Percentiles rank a stretch among this genome's conserved stretches.
Evolutionary conservation across 2,329 filamentous ascomycete species (phyloP).

Genomic region (Cryphonectria carpinicola): DNA sequence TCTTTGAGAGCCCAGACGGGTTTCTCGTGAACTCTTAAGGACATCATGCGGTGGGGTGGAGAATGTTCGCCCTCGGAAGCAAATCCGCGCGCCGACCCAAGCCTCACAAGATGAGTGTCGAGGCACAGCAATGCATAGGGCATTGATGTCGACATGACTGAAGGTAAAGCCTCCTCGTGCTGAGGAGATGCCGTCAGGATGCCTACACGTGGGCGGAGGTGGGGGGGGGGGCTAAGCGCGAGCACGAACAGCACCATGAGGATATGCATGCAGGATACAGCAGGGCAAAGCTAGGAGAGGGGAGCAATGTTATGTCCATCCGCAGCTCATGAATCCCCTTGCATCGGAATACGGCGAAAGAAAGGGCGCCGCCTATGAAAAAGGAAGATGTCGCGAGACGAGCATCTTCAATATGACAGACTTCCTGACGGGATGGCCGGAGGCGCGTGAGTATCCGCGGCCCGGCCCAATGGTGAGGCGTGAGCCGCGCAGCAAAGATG

Average conservation of each 20-base stretch:
- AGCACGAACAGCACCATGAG: background rate
- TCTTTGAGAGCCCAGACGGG: background rate
- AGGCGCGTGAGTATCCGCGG: background rate
- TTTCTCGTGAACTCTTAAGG: too few relatives aligned
- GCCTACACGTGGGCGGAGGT: too few relatives aligned
- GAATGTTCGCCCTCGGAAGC: background rate
- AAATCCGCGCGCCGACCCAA: background rate
- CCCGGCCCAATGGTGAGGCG: background rate
- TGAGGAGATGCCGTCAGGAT: background rate
- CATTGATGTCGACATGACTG: background rate
- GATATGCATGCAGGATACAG: background rate
- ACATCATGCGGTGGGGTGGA: background rate
- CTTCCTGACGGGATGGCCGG: background rate
- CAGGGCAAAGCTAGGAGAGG: background rate
- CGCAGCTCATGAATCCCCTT: background rate
- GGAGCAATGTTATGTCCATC: background rate
- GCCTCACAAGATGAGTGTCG: background rate
- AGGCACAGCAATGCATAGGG: background rate
- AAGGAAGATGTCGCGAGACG: background rate
- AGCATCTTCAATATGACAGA: background rate
- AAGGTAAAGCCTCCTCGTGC: background rate
- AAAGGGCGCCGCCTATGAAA: background rate
- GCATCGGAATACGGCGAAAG: background rate
- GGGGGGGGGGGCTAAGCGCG: background rate
- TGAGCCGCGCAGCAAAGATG: background rate